Evolutionary conservation across 192 early-diverging fungal species (phyloP).

Genomic region (Powellomyces hirtus): DNA sequence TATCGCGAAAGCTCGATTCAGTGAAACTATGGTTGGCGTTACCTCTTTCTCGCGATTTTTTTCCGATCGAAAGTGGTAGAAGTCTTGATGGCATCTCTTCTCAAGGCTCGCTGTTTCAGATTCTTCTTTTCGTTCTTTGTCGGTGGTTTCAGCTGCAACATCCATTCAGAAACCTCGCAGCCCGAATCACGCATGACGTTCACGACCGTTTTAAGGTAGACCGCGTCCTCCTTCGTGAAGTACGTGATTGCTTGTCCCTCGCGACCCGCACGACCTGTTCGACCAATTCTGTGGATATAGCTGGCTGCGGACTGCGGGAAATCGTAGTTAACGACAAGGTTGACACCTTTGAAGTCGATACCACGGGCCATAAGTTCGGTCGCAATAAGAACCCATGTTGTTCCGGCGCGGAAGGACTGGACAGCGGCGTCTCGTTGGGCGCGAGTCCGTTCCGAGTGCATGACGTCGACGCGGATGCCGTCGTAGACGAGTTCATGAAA

Average conservation of each 20-base stretch:
- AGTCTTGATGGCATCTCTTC: constrained; percentile 74
- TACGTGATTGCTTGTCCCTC: constrained; percentile 88
- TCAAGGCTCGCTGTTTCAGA: constrained; percentile 69
- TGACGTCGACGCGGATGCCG: constrained; percentile 98
- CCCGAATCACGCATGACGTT: constrained; percentile 97
- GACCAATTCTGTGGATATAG: constrained; percentile 97
- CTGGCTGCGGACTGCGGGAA: constrained; percentile 88
- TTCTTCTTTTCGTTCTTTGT: constrained; percentile 47
- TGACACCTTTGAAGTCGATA: constrained; percentile 98
- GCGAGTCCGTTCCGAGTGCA: constrained; percentile 93
- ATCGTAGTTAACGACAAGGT: constrained; percentile 97
- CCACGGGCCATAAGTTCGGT: constrained; percentile 98
- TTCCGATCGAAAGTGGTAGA: constrained; percentile 72
- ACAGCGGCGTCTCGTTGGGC: constrained; percentile 88
- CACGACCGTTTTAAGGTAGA: constrained; percentile 86
- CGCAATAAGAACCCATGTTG: constrained; percentile 93
- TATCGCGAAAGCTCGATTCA: too few relatives aligned
- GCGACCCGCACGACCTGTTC: constrained; percentile 96
- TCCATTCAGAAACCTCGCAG: constrained; percentile 97
- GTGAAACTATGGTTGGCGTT: constrained; percentile 9
- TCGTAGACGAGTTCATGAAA: constrained; percentile 96
- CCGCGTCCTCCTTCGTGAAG: constrained; percentile 90
- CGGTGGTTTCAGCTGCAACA: constrained; percentile 83
- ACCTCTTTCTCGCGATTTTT: constrained; percentile 66
- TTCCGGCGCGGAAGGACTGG: constrained; percentile 82